Evolutionary conservation across 192 early-diverging fungal species (phyloP).

Genomic region (Podila clonocystis): DNA sequence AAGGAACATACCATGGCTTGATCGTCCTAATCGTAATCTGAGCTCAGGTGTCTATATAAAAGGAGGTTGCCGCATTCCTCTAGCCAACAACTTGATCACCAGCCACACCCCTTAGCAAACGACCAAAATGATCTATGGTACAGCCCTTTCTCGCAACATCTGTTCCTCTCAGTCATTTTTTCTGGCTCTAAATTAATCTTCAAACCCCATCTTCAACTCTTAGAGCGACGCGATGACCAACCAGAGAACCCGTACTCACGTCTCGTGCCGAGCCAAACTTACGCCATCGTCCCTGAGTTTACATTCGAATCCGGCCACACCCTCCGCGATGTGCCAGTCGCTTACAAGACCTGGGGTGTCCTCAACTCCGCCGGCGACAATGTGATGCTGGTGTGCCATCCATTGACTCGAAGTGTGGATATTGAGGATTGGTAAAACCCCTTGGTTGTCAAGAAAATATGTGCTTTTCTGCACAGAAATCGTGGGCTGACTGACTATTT

Average conservation of each 20-base stretch:
- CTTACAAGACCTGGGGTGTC: constrained; percentile 96
- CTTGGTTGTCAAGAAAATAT: neutral
- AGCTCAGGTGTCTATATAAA: no score
- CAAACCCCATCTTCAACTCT: no score
- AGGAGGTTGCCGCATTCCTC: no score
- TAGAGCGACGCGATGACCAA: constrained; percentile 40
- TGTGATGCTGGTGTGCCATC: constrained; percentile 98
- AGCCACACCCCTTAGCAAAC: no score
- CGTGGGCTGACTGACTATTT: neutral
- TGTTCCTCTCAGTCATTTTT: no score
- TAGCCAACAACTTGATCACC: no score
- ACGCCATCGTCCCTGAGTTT: constrained; percentile 76
- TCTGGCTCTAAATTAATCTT: no score
- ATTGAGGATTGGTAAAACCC: constrained; percentile 89
- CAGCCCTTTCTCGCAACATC: no score
- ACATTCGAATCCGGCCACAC: constrained; percentile 80
- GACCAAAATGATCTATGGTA: no score
- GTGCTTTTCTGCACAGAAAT: neutral
- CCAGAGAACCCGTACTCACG: constrained; percentile 68
- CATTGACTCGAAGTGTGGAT: constrained; percentile 94
- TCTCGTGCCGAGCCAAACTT: constrained; percentile 75
- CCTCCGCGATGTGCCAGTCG: constrained; percentile 86
- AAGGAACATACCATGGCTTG: no score
- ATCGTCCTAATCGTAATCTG: no score
- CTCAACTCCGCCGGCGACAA: constrained; percentile 84